Percentiles rank a stretch among this genome's conserved stretches.
phyloP scores from a whole-genome alignment of 805 yeast genomes.

The Kodamaea sagamina region DNA sequence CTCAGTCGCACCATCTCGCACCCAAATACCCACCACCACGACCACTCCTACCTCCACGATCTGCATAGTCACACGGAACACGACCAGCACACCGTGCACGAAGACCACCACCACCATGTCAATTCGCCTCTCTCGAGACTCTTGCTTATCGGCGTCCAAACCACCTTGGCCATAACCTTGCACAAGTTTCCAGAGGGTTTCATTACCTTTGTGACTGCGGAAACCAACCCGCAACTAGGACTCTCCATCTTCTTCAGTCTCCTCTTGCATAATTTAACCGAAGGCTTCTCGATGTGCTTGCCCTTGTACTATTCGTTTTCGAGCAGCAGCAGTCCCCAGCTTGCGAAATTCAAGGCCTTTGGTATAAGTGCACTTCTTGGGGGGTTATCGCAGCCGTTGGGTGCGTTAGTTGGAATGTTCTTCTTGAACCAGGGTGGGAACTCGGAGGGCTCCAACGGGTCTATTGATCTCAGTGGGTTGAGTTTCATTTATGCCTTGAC shows the following conservation, averaged over 20 bases:
- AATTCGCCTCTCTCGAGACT: slow-evolving; percentile 75
- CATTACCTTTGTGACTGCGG: slow-evolving; percentile 78
- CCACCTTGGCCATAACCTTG: slow-evolving; percentile 80
- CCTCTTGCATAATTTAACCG: slow-evolving; percentile 87
- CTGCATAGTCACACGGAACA: slow-evolving; percentile 22
- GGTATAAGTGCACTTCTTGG: slow-evolving; percentile 69
- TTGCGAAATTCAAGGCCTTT: slow-evolving; percentile 57
- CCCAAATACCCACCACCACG: background rate
- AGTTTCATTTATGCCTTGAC: slow-evolving; percentile 59
- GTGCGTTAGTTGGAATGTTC: slow-evolving; percentile 72
- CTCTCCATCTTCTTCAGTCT: slow-evolving; percentile 79
- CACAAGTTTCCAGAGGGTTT: slow-evolving; percentile 97
- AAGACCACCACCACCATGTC: slow-evolving; percentile 76
- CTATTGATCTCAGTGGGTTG: slow-evolving; percentile 34
- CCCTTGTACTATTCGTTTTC: slow-evolving; percentile 79
- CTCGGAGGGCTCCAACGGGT: slow-evolving; percentile 16
- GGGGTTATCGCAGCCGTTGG: slow-evolving; percentile 84
- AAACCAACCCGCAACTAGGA: slow-evolving; percentile 64
- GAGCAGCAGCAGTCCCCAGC: slow-evolving; percentile 44
- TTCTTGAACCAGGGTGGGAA: slow-evolving; percentile 38
- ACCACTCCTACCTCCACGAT: slow-evolving; percentile 10
- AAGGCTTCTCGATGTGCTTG: slow-evolving; percentile 91
- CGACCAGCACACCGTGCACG: slow-evolving; percentile 21
- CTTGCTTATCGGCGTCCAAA: slow-evolving; percentile 87
- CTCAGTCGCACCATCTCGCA: slow-evolving; percentile 2